Conservation (phyloP, 2,329 filamentous ascomycete genomes). For the Clarireedia hainanense region DNA sequence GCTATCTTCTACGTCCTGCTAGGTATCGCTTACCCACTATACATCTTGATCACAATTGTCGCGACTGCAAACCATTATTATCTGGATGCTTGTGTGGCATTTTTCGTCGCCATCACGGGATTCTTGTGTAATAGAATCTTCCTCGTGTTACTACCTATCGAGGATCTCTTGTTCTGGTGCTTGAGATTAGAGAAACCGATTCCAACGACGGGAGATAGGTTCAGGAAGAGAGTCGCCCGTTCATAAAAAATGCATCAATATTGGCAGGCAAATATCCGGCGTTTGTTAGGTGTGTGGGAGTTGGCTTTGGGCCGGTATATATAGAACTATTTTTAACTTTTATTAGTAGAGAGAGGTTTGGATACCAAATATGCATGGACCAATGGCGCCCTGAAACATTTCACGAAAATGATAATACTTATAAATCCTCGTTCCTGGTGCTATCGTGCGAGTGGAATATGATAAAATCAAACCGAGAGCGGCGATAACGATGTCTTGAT, state of each 20-base stretch:
- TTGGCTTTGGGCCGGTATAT: no score
- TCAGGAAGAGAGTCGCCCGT: not conserved
- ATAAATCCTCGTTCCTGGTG: not conserved
- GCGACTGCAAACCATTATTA: conserved; percentile 49
- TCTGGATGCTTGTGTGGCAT: conserved; percentile 42
- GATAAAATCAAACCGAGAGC: no score
- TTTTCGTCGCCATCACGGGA: conserved; percentile 37
- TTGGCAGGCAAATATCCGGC: not conserved
- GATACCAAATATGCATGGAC: not conserved
- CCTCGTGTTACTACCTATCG: conserved; percentile 40
- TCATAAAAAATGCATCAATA: not conserved
- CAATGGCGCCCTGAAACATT: not conserved
- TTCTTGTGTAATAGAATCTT: conserved; percentile 42
- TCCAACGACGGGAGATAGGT: conserved; percentile 38
- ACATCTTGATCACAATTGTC: conserved; percentile 42
- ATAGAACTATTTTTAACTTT: no score
- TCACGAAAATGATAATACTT: not conserved
- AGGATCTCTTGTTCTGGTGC: conserved; percentile 40
- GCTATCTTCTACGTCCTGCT: conserved; percentile 36
- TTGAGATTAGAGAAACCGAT: conserved; percentile 42
- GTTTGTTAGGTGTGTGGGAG: not conserved
- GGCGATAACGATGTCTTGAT: no score
- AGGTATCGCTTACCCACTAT: conserved; percentile 37
- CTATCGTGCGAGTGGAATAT: no score
- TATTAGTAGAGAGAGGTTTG: not conserved